Evolutionary conservation across 176 grass and related monocot species (phyloP).

Genomic region (Oropetium thomaeum): DNA sequence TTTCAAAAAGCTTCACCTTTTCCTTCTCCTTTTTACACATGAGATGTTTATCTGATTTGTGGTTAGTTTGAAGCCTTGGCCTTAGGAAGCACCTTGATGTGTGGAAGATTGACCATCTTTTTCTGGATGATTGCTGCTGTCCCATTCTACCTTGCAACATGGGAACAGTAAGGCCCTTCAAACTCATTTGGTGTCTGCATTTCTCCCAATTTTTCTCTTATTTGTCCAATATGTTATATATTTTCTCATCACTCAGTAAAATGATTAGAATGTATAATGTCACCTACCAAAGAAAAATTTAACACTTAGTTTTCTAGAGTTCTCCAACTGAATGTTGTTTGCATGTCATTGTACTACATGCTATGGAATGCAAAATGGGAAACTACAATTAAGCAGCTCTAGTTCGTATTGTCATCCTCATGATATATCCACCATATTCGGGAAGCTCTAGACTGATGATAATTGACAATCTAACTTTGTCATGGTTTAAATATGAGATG

Average conservation of each 20-base stretch:
- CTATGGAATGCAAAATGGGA: neutral
- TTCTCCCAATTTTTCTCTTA: constrained; percentile 7
- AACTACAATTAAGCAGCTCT: neutral
- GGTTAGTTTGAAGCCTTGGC: constrained; percentile 94
- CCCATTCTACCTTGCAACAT: constrained; percentile 94
- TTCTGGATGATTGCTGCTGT: constrained; percentile 86
- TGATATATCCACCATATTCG: neutral
- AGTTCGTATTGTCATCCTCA: neutral
- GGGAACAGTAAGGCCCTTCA: constrained; percentile 84
- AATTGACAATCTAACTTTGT: neutral
- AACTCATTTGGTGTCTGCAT: constrained; percentile 19
- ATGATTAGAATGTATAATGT: neutral
- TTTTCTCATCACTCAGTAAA: constrained; percentile 11
- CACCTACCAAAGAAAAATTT: neutral
- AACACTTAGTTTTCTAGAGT: neutral
- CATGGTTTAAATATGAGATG: neutral
- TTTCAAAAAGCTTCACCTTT: constrained; percentile 25
- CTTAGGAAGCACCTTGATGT: constrained; percentile 92
- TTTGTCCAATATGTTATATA: neutral
- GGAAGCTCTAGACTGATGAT: neutral
- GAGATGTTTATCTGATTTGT: constrained; percentile 15
- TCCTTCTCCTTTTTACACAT: constrained; percentile 16
- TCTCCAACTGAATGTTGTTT: constrained; percentile 11
- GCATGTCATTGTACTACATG: neutral
- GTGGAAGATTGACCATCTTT: constrained; percentile 70